Evolutionary conservation across 768 basidiomycete genomes (phyloP).

Genomic region (Lentinula lateritia): DNA sequence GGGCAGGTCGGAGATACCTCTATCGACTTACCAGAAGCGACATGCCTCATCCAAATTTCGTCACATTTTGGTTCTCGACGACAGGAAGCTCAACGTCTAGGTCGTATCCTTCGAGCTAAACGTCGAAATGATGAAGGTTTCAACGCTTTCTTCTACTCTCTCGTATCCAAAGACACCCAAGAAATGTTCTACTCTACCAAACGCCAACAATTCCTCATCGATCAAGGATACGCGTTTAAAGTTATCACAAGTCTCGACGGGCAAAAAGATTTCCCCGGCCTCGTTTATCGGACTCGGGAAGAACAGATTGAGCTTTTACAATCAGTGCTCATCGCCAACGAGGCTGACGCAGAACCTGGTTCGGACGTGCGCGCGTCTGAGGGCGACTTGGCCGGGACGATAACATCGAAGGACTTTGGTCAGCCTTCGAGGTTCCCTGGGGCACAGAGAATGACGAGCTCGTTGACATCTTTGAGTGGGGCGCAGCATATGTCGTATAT

Average conservation of each 20-base stretch:
- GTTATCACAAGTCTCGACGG: conserved; percentile 98
- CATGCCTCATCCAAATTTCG: conserved; percentile 98
- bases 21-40: conserved; percentile 98
- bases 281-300: conserved; percentile 87
- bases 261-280: conserved; percentile 74
- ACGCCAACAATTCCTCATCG: conserved; percentile 96
- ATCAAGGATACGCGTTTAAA: conserved; percentile 99
- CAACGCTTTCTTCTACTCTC: conserved; percentile 99
- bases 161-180: conserved; percentile 98
- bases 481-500: conserved; percentile 91
- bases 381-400: conserved; percentile 79
- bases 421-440: conserved; percentile 54
- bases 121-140: conserved; percentile 98
- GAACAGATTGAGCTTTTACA: conserved; percentile 97
- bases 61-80: conserved; percentile 98
- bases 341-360: conserved; percentile 84
- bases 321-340: conserved; percentile 86
- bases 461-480: conserved; percentile 78
- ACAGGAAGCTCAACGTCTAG: conserved; percentile 95
- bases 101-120: conserved; percentile 95
- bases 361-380: conserved; percentile 79
- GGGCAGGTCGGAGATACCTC: conserved; percentile 92
- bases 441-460: conserved; percentile 76
- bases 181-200: conserved; percentile 99
- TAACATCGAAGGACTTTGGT: conserved; percentile 84